Evolutionary conservation across 2,329 filamentous ascomycete species (phyloP).

Genomic region (Ampelomyces quisqualis): DNA sequence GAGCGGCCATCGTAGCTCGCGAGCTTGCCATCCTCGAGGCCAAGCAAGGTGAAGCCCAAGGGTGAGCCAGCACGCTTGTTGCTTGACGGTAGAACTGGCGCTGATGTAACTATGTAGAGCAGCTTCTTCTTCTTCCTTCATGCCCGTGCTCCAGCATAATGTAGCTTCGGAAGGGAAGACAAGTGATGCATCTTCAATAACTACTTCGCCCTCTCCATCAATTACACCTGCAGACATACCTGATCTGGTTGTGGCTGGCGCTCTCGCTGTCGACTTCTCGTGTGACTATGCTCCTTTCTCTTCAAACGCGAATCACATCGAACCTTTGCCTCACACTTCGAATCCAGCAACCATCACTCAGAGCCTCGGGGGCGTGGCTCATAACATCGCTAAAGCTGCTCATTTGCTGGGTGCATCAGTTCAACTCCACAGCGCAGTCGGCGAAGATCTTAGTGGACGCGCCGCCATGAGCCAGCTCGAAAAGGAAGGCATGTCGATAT

Average conservation of each 20-base stretch:
- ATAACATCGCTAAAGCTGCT: constrained; percentile 85
- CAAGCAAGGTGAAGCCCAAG: constrained; percentile 37
- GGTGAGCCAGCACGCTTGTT: constrained; percentile 41
- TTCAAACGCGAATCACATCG: constrained; percentile 40
- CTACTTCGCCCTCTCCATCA: constrained; percentile 7
- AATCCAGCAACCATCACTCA: constrained; percentile 81
- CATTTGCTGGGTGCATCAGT: constrained; percentile 68
- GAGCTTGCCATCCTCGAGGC: constrained; percentile 59
- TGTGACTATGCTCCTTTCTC: constrained; percentile 69
- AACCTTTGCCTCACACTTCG: constrained; percentile 69
- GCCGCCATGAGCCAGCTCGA: constrained; percentile 68
- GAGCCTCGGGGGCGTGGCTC: constrained; percentile 85
- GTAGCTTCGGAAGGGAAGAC: constrained; percentile 14
- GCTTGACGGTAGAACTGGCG: constrained; percentile 29
- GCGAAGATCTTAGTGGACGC: constrained; percentile 74
- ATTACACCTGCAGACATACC: constrained; percentile 4
- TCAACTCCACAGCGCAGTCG: constrained; percentile 76
- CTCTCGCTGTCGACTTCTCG: constrained; percentile 81
- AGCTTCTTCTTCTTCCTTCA: constrained; percentile 23
- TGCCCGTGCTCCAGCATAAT: constrained; percentile 20
- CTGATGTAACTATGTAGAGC: constrained; percentile 45
- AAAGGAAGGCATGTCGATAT: constrained; percentile 63
- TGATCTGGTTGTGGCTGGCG: constrained; percentile 86
- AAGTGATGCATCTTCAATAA: constrained; percentile 18
- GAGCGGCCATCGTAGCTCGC: constrained; percentile 65